These are phyloP conservation scores for Omphalea diandra DNA, from an alignment of 441 rosid genomes.

Conservation along the genomic window DNA sequence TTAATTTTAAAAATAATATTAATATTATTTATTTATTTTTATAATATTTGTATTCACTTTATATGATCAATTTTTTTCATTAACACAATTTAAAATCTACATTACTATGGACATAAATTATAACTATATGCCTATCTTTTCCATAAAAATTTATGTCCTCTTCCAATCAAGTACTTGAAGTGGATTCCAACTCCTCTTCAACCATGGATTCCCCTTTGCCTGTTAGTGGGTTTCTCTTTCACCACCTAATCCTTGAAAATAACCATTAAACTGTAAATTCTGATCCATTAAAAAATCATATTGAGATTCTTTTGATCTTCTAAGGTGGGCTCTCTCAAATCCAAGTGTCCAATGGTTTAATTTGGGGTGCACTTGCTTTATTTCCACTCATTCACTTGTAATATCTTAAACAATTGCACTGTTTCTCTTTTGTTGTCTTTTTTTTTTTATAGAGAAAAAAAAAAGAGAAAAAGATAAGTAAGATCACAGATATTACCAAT, in stretches of 20 bases:
- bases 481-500: slow-evolving; percentile 9
- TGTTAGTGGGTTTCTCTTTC: slow-evolving; percentile 75
- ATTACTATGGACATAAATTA: too few species aligned
- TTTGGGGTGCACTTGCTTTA: slow-evolving; percentile 23
- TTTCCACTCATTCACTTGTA: slow-evolving; percentile 18
- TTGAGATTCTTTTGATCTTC: slow-evolving; percentile 37
- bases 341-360: slow-evolving; percentile 43
- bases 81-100: too few species aligned
- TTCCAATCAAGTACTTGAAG: slow-evolving; percentile 54
- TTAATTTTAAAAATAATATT: too few species aligned
- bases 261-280: slow-evolving; percentile 35
- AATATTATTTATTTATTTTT: too few species aligned
- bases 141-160: slow-evolving; percentile 42
- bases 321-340: slow-evolving; percentile 49
- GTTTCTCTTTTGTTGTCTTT: background rate
- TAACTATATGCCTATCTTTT: too few species aligned
- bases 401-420: slow-evolving; percentile 7
- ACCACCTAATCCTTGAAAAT: slow-evolving; percentile 73
- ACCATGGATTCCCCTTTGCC: slow-evolving; percentile 41
- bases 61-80: too few species aligned
- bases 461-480: too few species aligned
- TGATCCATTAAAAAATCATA: slow-evolving; percentile 25
- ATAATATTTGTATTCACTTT: too few species aligned
- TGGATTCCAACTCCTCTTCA: slow-evolving; percentile 94
- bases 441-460: background rate